phyloP scores from a whole-genome alignment of 2,329 filamentous ascomycete species.

The Pseudogymnoascus sp. region DNA sequence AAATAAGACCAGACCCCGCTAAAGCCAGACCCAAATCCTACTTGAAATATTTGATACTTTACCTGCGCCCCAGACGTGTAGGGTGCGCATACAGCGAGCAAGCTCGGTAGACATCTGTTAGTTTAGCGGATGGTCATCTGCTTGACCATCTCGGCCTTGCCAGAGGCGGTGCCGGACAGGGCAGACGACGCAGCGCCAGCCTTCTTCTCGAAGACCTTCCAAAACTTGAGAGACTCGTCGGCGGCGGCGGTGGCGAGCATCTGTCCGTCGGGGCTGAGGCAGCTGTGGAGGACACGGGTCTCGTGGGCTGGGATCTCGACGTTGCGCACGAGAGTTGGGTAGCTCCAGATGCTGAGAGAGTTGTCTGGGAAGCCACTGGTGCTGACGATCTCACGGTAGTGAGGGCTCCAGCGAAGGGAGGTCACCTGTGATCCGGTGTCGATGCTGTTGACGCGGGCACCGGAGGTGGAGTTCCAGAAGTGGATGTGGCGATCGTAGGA shows the following conservation, averaged over 20 bases:
- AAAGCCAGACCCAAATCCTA: constrained; percentile 29
- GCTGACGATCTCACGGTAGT: constrained; percentile 96
- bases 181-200: constrained; percentile 60
- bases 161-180: constrained; percentile 57
- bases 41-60: constrained; percentile 27
- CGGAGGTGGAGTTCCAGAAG: constrained; percentile 99
- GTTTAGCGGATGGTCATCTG: constrained; percentile 84
- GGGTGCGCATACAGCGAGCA: constrained; percentile 5
- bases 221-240: constrained; percentile 98
- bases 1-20: constrained; percentile 31
- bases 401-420: constrained; percentile 88
- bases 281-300: constrained; percentile 92
- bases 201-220: constrained; percentile 99
- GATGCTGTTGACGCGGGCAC: constrained; percentile 96
- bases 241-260: constrained; percentile 94
- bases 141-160: constrained; percentile 81
- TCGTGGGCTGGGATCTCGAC: constrained; percentile 97
- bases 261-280: constrained; percentile 92
- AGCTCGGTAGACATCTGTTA: constrained; percentile 27
- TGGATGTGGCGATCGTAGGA: constrained; percentile 97
- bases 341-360: constrained; percentile 98
- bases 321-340: constrained; percentile 92
- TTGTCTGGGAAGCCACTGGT: constrained; percentile 99
- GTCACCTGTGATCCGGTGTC: constrained; percentile 97
- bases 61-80: constrained; percentile 16